Evolutionary conservation across 208 protist species (phyloP), one percentile per base, ranked within the genome.

Genomic region (Trypanosoma lewisi): DNA sequence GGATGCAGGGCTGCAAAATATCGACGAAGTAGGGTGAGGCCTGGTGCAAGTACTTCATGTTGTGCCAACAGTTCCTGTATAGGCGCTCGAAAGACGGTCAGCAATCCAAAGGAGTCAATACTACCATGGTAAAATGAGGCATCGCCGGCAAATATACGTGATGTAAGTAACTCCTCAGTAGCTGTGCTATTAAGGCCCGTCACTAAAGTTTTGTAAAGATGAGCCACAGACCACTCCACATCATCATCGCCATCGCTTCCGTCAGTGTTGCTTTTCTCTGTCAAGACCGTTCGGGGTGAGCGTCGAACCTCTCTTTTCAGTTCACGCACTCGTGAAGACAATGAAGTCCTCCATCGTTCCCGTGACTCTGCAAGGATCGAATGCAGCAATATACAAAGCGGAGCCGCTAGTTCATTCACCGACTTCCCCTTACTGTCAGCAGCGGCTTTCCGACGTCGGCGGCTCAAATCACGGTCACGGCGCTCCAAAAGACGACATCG

Each of bases 1-100:
- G 89, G 89, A 54, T 83, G 67, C 8, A 95, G 49, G 23, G 76
- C 81, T 2, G 69, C 58, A 57, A 95, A 91, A 58, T 67, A 77
- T 9, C 61, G 54, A 7, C 79, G 85, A 55, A 95, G 80, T 28
- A 57, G 50, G 25, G 75, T 63, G 19, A 86, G 65, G 19, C 76
- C 62, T 12, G 85, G 85, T 0, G 80, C 74, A 30, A 94, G 63
- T 36, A 42, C 60, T 8, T 73, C 71, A 61, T 80, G 78, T 44
- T 45, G 56, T 33, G 68, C 59, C 19, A 78, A 58, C 17, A 94
- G 56, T 37, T 73, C 76, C 61, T 88, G 80, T 0, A 94, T 61
- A 53, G 86, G 84, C 8, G 73, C 48, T 21, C 74, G 63, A 47
- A 94, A 89, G n/a, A 77, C 73, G 0, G 82, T 88, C 23, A 83